These are phyloP conservation scores for Gilbertella persicaria DNA, from an alignment of 371 early-diverging fungal species.

Conservation along the genomic window DNA sequence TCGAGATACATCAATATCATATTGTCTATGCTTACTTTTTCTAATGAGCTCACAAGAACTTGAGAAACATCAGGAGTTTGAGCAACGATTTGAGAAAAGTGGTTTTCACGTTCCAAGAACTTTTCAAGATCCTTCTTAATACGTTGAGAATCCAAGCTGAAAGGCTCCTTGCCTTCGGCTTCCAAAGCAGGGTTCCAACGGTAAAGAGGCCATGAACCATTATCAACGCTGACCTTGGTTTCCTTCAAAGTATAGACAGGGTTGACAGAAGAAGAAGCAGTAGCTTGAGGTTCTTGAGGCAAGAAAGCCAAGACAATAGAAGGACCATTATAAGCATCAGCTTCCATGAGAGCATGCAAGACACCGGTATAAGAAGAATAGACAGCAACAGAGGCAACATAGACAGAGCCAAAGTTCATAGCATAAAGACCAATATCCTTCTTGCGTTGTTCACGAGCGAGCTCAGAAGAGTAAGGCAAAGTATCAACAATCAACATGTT, in stretches of 20 bases:
- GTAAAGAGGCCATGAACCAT: constrained; percentile 92
- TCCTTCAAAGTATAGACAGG: constrained; percentile 79
- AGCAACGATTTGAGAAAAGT: constrained; percentile 71
- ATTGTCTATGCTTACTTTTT: constrained; percentile 34
- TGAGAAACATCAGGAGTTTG: constrained; percentile 64
- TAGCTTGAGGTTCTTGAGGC: constrained; percentile 56
- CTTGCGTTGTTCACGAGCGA: constrained; percentile 73
- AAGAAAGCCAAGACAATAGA: constrained; percentile 87
- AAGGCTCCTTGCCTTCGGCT: constrained; percentile 63
- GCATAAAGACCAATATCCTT: constrained; percentile 95
- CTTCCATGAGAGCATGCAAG: constrained; percentile 84
- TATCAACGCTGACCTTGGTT: constrained; percentile 88
- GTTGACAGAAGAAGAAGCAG: neutral
- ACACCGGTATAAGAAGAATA: constrained; percentile 88
- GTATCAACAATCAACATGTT: constrained; percentile 89
- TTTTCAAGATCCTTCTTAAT: constrained; percentile 78
- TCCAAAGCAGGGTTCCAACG: constrained; percentile 84
- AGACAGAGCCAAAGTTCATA: constrained; percentile 88
- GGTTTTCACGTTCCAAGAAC: constrained; percentile 84
- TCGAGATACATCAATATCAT: neutral
- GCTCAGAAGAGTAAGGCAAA: constrained; percentile 64
- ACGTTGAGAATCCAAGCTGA: constrained; percentile 83
- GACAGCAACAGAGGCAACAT: constrained; percentile 89
- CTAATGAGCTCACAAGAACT: constrained; percentile 51
- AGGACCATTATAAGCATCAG: constrained; percentile 89